Evolutionary conservation across 768 basidiomycete genomes (phyloP), one percentile per base, ranked within the genome.

Genomic region (Tricholoma matsutake): DNA sequence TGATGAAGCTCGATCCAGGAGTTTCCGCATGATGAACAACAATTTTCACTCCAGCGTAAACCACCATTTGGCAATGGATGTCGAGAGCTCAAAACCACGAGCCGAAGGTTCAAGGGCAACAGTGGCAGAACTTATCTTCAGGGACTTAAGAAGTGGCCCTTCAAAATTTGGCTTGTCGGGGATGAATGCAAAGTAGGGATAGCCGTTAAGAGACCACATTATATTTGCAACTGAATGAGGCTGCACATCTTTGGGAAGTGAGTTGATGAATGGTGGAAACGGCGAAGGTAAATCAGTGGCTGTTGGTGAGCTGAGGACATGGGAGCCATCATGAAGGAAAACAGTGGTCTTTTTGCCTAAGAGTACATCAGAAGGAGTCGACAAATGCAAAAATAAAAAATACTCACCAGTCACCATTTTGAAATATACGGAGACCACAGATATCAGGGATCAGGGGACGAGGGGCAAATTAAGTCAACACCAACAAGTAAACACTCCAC

Each of bases 181-280:
- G 11, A 55, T 55, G 32, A 55, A 55, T 18, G 54, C 3, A n/a
- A 55, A 55, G 37, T 55, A 55, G 22, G 25, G 16, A 55, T 55
- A 55, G 25, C 37, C 25, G 29, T 34, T 13, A 20, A 55, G 29
- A 20, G 32, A 34, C 54, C 54, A 55, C 32, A 18, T 22, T 20
- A 55, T 55, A 55, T 34, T 10, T 28, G 54, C 34, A 28, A 35
- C 37, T 34, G 18, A 6, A 39, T 35, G 18, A 35, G 54, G 54
- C 34, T 18, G 22, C 32, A 55, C 25, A 55, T 55, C 54, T 34
- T 55, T 16, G 13, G 54, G 16, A 39, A 55, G 54, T 55, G 34
- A 35, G 54, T 39, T 20, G 8, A 20, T 34, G 22, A 55, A 39
- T 4, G 18, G 54, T 25, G 37, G 54, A 55, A 32, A 35, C 14